Base-by-base conservation (phyloP, 257 asterid genomes). In the Lithospermum erythrorhizon region DNA sequence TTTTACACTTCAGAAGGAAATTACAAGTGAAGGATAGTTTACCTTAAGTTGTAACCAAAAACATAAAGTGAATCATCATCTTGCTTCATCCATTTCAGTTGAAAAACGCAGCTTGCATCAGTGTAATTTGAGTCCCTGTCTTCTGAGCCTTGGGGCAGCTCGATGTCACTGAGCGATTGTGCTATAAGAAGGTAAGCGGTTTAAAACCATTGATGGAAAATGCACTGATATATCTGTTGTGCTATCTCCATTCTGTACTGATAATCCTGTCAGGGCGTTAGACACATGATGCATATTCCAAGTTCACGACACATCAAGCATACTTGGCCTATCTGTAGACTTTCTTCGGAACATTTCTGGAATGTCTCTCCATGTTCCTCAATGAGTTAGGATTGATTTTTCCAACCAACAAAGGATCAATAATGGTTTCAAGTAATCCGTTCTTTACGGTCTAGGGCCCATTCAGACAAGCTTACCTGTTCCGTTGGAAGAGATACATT, bases 291-390 rank as follows among this genome's bases (percentile, higher is more conserved):
- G 78, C 77, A 35, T 81, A 83, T 21, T 83, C 74, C 51, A 86
- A 82, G 64, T 79, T 86, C 95, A 86, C 73, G 78, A n/a, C 55
- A 86, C 86, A 65, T 83, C 83, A 5, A 62, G 68, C 89, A 83
- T 77, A 17, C 64, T 69, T 3, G 91, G 91, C 80, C 85, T 68
- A 10, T 81, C 84, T 1, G 10, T 68, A 5, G 79, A 18, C 48
- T 2, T 0, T 83, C 91, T 56, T 74, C 77, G 69, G 81, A 70
- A 55, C 87, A 80, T 61, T 72, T 81, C 63, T 76, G 81, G 24
- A 73, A 77, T 0, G 74, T 79, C 56, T 79, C 85, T 32, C 81
- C 82, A 5, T 74, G 83, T 49, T 81, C 68, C 85, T 81, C 56
- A 83, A 53, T 0, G 87, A 83, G 48, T 64, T 70, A 0, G 82